Base-by-base conservation (phyloP, 225 moss, liverwort and hornwort species). In the Sphagnum contortum region DNA sequence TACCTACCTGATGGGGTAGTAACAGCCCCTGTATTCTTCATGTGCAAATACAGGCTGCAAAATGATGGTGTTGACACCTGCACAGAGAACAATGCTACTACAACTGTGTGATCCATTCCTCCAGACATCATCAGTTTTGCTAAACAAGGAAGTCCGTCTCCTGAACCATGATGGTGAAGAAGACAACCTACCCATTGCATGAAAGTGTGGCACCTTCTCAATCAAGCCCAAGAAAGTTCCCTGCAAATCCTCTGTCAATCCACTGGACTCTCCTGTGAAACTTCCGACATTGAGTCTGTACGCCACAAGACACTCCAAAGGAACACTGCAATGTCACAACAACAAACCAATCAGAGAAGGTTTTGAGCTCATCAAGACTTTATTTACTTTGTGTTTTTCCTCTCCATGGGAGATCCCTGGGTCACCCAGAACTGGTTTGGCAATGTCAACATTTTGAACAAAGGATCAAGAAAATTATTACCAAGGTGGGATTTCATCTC, bases 51-150 rank as follows among this genome's bases (percentile, higher is more conserved):
- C 45, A 12, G 91, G 87, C 74, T 94, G 81, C 70, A 91, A 57
- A 58, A 91, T 80, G n/a, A 91, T 77, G 69, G 86, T 89, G 70
- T 91, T 91, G 55, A 91, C 81, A 62, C 94, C 94, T 94, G 85
- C 67, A 80, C 64, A 50, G 49, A 29, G 60, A 57, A n/a, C 3
- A 3, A 13, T 48, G 6, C 48, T 45, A 45, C 44, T 45, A 46
- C 11, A 3, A 7, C 5, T 3, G 61, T 47, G 47, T 61, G 47
- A 48, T 8, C 45, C 8, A 44, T 61, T 8, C 3, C 44, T 11
- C 4, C 59, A 4, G 29, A 29, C 29, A 29, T 29, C 29, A 29
- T 29, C 29, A 29, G 29, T 29, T 29, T 29, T 29, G 29, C 29
- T 29, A 29, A 29, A 29, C 29, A 29, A 29, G 29, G 29, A 29